Evolutionary conservation across 2,329 filamentous ascomycete species (phyloP), one percentile per base, ranked within the genome.

Genomic region (Ophiostoma sp.): DNA sequence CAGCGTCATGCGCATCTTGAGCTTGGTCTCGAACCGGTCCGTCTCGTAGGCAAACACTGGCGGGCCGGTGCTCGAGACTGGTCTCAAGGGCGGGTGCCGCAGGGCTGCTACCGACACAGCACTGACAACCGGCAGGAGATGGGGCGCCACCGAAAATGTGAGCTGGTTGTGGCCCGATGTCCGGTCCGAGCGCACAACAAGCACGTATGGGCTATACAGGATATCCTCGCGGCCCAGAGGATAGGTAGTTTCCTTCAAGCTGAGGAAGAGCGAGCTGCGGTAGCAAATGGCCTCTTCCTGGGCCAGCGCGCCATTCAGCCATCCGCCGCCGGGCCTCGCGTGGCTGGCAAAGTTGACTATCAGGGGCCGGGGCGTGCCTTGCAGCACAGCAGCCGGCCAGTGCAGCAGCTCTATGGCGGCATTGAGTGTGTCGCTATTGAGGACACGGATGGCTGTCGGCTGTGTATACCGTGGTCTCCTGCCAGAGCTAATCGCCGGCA

Each of bases 221-320:
- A 75, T 76, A n/a, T 74, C 72, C 7, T 72, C 68, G 4, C 72
- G 64, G 31, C n/a, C 41, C 70, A 73, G 73, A 5, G 75, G 77
- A 67, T 77, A 78, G 68, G 75, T 70, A 4, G 10, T 10, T 2
- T n/a, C 31, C 70, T 81, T 78, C 0, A 87, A 78, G 27, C 83
- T 84, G 39, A 82, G 75, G 39, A 77, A 83, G 8, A 88, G 82
- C 0, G 85, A 85, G 68, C 83, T 87, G 67, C 89, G 85, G 76
- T 88, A 89, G 79, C 88, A 91, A 5, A 92, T 81, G 2, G 85
- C 84, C 79, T 92, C 89, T 79, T 92, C 89, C 77, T 92, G 90
- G 0, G 89, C 89, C 41, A 85, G 78, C 67, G 86, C 81, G 48
- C 89, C 89, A 54, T 81, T 82, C 7, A 83, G 76, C 83, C 88